phyloP scores from a whole-genome alignment of 2,329 filamentous ascomycete species.

The Magnaporthiopsis poae region DNA sequence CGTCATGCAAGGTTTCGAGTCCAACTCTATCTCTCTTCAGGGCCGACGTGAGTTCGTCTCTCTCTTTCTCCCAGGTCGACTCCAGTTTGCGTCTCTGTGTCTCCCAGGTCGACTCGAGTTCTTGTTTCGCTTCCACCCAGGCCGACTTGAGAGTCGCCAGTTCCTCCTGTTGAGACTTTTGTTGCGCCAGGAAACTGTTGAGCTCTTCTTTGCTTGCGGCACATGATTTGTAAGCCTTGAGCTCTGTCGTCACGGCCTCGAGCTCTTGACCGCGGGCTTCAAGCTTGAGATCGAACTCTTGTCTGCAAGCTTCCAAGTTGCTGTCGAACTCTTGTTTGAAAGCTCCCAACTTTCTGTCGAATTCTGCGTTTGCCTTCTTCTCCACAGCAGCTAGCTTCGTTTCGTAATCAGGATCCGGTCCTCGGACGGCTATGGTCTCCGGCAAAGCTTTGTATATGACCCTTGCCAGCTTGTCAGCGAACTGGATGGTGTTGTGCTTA shows the following conservation, averaged over 20 bases:
- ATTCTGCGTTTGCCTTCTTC: too few species aligned
- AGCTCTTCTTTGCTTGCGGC: neutral
- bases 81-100: neutral
- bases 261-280: neutral
- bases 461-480: neutral
- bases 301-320: neutral
- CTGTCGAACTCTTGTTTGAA: neutral
- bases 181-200: neutral
- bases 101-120: neutral
- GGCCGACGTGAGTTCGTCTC: neutral
- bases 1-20: neutral
- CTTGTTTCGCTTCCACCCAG: neutral
- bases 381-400: neutral
- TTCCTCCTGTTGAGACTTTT: neutral
- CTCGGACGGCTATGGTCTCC: neutral
- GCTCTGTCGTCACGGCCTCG: neutral
- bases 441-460: constrained; percentile 4
- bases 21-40: neutral
- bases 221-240: neutral
- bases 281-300: neutral
- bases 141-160: neutral
- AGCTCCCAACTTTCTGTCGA: neutral
- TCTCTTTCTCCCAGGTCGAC: neutral
- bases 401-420: neutral
- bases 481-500: neutral